Base-by-base conservation (phyloP, 495 filamentous ascomycete genomes). In the Lentithecium fluviatile region DNA sequence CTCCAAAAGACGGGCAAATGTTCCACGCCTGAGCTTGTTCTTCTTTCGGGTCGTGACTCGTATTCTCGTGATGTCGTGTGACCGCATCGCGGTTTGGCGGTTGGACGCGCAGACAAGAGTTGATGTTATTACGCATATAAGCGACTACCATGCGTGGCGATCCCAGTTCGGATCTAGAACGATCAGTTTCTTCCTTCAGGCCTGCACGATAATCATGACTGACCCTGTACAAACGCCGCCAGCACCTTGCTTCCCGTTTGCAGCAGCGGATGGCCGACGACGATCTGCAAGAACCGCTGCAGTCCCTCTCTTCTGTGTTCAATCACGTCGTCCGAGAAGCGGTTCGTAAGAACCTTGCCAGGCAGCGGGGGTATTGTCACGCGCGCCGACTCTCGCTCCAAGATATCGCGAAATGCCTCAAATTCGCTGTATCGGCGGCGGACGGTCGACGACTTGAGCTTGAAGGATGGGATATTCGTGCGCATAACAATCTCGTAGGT, bases 381-480 rank as follows among this genome's bases (percentile, higher is more conserved):
- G 53, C 95, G 80, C 37, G 92, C 92, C 67, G 82, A 87, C 78
- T 98, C 94, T 56, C 95, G 87, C 80, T 98, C 94, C 51, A 98
- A 82, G 56, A 97, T 96, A 72, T 98, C 94, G 68, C 94, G 91
- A 78, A 98, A 98, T 78, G 94, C 91, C 77, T 98, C 94, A 68
- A 98, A 98, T 75, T 98, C 94, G 57, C 87, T 91, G 77, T 98
- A 98, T 24, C 94, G 89, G 54, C 94, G 85, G 56, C 94, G 91
- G 51, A 97, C 95, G 61, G 83, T 80, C 46, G 87, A 91, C 71
- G 89, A 79, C 69, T 87, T 85, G 62, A 97, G 85, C 79, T 96
- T 95, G 83, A 98, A 98, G 65, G 95, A 92, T 57, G 94, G 94
- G 72, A 98, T 98, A 77, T 98, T 98, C 75, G 94, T 98, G 42